Percentiles rank a stretch among this genome's conserved stretches.
These are phyloP conservation scores for Penicillium occitanis DNA, from an alignment of 2,329 filamentous ascomycete species.

Conservation along the genomic window DNA sequence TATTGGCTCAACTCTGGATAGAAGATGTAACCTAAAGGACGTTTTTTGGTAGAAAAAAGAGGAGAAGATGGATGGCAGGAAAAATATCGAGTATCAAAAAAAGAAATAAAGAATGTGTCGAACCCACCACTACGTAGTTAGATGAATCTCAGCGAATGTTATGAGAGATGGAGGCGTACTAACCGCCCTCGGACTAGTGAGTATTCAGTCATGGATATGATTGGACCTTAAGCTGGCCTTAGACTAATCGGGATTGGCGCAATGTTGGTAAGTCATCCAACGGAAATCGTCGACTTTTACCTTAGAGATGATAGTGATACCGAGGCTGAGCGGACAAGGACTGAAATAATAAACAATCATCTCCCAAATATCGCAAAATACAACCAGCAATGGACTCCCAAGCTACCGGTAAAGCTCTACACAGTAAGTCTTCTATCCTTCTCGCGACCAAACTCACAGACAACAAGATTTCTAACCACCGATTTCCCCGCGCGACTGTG, in stretches of 20 bases:
- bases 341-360: neutral
- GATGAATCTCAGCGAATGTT: neutral
- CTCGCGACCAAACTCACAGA: neutral
- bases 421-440: constrained; percentile 24
- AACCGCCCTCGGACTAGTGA: neutral
- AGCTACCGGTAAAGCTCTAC: constrained; percentile 31
- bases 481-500: neutral
- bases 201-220: neutral
- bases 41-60: neutral
- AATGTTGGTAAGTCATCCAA: neutral
- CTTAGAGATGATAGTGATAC: too few relatives aligned
- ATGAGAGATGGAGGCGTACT: neutral
- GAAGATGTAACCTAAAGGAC: neutral
- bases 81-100: neutral
- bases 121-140: too few relatives aligned
- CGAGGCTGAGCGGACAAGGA: neutral
- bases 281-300: too few relatives aligned
- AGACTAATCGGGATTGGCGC: neutral
- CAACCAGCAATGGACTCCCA: constrained; percentile 34
- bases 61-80: neutral
- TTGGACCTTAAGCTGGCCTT: neutral
- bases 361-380: neutral
- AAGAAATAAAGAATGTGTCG: neutral
- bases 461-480: neutral
- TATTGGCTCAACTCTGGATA: neutral